Percentiles rank a stretch among this genome's conserved stretches.
Conservation (phyloP, 1,139 yeast species). For the Suhomyces bokatorum region DNA sequence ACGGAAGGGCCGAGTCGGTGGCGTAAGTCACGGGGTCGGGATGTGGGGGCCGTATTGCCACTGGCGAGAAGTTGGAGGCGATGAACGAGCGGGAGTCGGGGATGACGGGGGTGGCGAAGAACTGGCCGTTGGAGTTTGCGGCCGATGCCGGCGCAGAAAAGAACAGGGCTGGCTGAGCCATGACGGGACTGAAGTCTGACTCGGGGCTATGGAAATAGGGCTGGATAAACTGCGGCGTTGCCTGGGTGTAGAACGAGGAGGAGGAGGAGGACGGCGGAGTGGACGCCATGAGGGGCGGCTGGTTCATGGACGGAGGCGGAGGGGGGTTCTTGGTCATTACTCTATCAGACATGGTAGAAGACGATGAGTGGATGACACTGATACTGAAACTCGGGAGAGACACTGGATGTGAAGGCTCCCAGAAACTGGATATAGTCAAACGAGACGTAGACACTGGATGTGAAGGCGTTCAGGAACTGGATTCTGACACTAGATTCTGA, state of each 20-base stretch:
- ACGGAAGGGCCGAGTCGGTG: neutral
- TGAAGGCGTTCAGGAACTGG: no score
- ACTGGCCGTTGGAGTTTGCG: constrained; percentile 7
- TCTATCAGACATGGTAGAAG: constrained; percentile 1
- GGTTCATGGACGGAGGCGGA: constrained; percentile 1
- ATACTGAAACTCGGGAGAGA: no score
- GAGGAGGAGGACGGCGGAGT: constrained; percentile 9
- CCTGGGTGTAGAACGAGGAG: constrained; percentile 3
- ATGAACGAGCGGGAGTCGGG: constrained; percentile 4
- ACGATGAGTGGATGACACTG: neutral
- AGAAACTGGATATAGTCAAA: no score
- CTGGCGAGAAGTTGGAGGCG: constrained; percentile 8
- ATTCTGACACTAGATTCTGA: no score
- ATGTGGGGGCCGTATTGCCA: constrained; percentile 4
- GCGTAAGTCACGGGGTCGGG: neutral
- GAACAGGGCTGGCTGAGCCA: constrained; percentile 8
- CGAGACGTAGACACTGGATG: no score
- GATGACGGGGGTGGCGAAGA: constrained; percentile 7
- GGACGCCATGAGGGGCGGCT: constrained; percentile 3
- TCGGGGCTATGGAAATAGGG: constrained; percentile 13
- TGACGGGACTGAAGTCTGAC: constrained; percentile 14
- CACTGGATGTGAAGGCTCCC: no score
- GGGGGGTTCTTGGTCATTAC: constrained; percentile 2
- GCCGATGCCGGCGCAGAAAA: constrained; percentile 13
- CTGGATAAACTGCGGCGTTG: constrained; percentile 9